phyloP scores from a whole-genome alignment of 176 grass and related monocot genomes.

The Aegilops sharonensis region DNA sequence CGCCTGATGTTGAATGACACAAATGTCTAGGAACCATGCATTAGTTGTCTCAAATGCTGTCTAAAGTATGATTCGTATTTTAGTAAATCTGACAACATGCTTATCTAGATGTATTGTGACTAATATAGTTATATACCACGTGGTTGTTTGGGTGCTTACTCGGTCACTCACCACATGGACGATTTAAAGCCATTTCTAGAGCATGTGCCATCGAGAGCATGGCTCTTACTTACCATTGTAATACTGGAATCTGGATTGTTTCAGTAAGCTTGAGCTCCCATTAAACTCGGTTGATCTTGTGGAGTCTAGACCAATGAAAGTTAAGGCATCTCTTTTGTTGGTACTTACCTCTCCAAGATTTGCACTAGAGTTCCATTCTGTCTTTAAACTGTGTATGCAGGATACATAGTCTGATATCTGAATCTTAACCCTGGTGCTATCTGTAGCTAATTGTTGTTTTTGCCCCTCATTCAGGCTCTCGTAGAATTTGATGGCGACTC shows the following conservation, averaged over 20 bases:
- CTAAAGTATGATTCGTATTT: neutral
- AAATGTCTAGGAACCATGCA: too few species aligned
- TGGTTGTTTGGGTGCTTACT: neutral
- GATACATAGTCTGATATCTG: constrained; percentile 23
- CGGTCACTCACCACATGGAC: constrained; percentile 1
- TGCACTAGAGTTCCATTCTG: neutral
- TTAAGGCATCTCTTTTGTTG: neutral
- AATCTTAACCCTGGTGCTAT: constrained; percentile 32
- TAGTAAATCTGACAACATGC: constrained; percentile 11
- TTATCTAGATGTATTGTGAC: constrained; percentile 21
- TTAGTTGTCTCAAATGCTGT: too few species aligned
- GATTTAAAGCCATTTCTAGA: neutral
- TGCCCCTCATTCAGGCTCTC: constrained; percentile 59
- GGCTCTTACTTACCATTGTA: neutral
- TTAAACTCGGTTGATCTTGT: neutral
- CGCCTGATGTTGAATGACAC: too few species aligned
- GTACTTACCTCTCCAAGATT: constrained; percentile 5
- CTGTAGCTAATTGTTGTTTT: constrained; percentile 24
- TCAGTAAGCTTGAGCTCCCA: constrained; percentile 10
- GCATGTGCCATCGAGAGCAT: neutral
- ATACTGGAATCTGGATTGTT: constrained; percentile 5
- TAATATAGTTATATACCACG: neutral
- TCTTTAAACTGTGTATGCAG: constrained; percentile 15
- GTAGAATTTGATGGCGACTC: constrained; percentile 67
- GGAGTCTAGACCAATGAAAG: neutral